Percentiles rank a stretch among this genome's conserved stretches.
Conservation (phyloP, 1,284 basidiomycete genomes). For the Ceratobasidium sp. region DNA sequence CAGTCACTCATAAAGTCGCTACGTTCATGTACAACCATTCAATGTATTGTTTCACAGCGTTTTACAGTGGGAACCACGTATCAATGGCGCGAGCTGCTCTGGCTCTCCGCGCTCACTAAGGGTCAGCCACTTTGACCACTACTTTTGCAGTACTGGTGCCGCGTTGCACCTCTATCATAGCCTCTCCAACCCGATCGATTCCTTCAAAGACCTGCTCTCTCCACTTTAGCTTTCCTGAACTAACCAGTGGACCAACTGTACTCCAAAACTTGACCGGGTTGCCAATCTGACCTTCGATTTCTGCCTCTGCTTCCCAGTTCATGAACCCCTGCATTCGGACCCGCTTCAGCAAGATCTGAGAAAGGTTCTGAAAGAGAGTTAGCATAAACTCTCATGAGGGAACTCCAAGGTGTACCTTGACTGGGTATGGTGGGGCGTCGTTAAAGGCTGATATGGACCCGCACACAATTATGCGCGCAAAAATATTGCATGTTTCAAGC, state of each 20-base stretch:
- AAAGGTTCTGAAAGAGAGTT: no score
- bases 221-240: constrained; percentile 37
- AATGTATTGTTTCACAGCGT: no score
- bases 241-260: constrained; percentile 29
- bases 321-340: constrained; percentile 44
- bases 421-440: constrained; percentile 37
- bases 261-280: constrained; percentile 38
- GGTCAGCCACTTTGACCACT: constrained; percentile 18
- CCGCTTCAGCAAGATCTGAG: constrained; percentile 41
- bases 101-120: no score
- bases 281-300: background rate
- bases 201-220: constrained; percentile 34
- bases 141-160: constrained; percentile 33
- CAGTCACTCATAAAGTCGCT: no score
- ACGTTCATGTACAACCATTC: no score
- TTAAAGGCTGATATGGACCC: constrained; percentile 44
- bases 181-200: constrained; percentile 25
- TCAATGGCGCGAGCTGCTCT: no score
- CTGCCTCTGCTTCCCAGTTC: constrained; percentile 41
- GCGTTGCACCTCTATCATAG: background rate
- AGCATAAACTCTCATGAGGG: background rate
- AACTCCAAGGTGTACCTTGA: constrained; percentile 36
- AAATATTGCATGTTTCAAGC: constrained; percentile 41
- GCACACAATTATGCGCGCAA: constrained; percentile 42
- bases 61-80: no score